phyloP scores from a whole-genome alignment of 129 eudicot genomes.

The Logfia minima region DNA sequence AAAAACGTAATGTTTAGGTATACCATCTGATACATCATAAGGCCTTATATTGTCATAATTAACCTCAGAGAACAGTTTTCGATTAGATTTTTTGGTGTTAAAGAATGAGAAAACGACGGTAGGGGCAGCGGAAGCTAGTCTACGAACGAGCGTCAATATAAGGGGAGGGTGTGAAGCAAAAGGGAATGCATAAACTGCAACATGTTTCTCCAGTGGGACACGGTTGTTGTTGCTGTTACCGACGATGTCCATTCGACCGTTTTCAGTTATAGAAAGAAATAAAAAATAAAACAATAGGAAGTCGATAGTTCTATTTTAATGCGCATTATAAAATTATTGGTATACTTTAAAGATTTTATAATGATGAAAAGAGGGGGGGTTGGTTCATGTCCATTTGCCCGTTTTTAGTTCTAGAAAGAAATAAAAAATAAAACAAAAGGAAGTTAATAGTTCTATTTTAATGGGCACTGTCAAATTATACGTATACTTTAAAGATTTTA shows the following conservation, averaged over 20 bases:
- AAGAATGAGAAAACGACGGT: slow-evolving; percentile 48
- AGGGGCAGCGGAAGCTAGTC: slow-evolving; percentile 52
- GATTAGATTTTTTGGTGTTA: slow-evolving; percentile 31
- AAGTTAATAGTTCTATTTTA: not conserved
- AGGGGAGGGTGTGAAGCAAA: slow-evolving; percentile 60
- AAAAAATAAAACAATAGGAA: too few relatives aligned
- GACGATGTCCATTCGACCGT: slow-evolving; percentile 23
- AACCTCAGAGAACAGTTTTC: slow-evolving; percentile 19
- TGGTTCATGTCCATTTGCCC: too few relatives aligned
- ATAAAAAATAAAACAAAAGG: too few relatives aligned
- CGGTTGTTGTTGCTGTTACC: not conserved
- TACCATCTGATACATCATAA: slow-evolving; percentile 50
- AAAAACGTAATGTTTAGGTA: slow-evolving; percentile 41
- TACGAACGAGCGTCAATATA: slow-evolving; percentile 40
- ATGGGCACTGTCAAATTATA: not conserved
- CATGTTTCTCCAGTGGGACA: slow-evolving; percentile 29
- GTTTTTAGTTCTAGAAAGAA: not conserved
- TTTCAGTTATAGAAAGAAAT: not conserved
- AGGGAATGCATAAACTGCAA: slow-evolving; percentile 61
- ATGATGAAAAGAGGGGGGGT: not conserved
- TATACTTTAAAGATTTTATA: too few relatives aligned
- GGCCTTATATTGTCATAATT: slow-evolving; percentile 29
- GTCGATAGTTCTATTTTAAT: not conserved
- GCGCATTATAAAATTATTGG: not conserved
- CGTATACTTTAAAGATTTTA: too few relatives aligned